Conservation (phyloP, 306 rosid genomes). For the Rubus idaeus region DNA sequence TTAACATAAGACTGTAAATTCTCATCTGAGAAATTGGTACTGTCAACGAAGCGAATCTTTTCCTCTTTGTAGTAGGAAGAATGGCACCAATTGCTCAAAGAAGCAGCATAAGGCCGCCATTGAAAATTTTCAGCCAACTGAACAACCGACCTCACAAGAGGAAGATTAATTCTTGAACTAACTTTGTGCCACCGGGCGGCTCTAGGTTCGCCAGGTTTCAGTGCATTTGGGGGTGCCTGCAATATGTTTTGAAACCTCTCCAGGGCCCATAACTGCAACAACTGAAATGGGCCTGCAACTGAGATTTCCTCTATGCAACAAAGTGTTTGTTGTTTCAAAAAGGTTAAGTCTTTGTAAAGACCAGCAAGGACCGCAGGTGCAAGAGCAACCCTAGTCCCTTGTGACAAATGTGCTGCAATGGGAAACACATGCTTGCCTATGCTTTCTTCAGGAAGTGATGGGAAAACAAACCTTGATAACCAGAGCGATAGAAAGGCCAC, state of each 20-base stretch:
- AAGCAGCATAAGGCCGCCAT: conserved; percentile 47
- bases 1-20: conserved; percentile 31
- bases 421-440: conserved; percentile 29
- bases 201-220: conserved; percentile 20
- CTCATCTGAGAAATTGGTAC: neutral
- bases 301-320: neutral
- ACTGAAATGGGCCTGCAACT: conserved; percentile 41
- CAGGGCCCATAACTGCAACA: conserved; percentile 55
- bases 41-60: conserved; percentile 12
- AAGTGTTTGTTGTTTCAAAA: conserved; percentile 16
- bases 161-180: neutral
- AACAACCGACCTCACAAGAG: neutral
- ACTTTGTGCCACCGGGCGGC: conserved; percentile 38
- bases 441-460: neutral
- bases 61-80: conserved; percentile 18
- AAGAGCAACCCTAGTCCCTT: conserved; percentile 48
- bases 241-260: conserved; percentile 46
- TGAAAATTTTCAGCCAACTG: conserved; percentile 18
- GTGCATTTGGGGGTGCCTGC: neutral
- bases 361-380: conserved; percentile 52
- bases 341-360: conserved; percentile 33
- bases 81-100: conserved; percentile 17
- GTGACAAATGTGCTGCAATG: conserved; percentile 41
- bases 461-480: conserved; percentile 53
- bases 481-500: conserved; percentile 46